Evolutionary conservation across 441 rosid genomes (phyloP), one percentile per base, ranked within the genome.

Genomic region (Rhodomyrtus psidioides): DNA sequence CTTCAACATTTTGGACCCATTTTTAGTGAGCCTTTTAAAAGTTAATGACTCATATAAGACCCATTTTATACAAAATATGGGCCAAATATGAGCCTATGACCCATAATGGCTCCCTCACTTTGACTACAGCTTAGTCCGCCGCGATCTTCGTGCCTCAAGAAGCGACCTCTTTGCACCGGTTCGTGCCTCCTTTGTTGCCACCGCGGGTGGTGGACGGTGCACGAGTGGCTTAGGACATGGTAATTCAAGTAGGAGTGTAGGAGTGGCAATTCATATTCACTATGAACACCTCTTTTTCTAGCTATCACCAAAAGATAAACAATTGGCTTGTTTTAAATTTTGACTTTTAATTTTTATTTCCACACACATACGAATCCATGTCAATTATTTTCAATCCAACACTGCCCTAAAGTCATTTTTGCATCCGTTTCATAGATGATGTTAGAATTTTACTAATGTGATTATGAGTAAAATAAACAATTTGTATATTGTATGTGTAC

Each of bases 81-180:
- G 49, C 8, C 2, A 46, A 46, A 46, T 46, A 46, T 46, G 49
- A 10, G 49, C 8, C 10, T 46, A 1, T 46, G 49, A 46, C 12
- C 49, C 49, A 46, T 46, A 46, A 34, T 34, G 87, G 83, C 82
- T 89, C 88, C 12, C 79, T 91, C 65, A 13, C 86, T 12, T 65
- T 93, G 53, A 87, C 83, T 9, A 82, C 89, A 12, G 89, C 88
- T 4, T 85, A 90, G 82, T 90, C 91, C 23, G 14, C 55, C 15
- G 82, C 34, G 4, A 88, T 89, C 54, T 92, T 89, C 51, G 27
- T 84, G 24, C 88, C 85, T 6, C 84, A 79, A 56, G 88, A 87
- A 46, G 84, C 39, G 49, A 85, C 30, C 39, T 85, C 82, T 23
- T 56, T 90, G 7, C 90, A 85, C 53, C 89, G 89, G 2, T 85